These are phyloP conservation scores for Babesia bovis DNA, from an alignment of 169 alveolate genomes.

Conservation along the genomic window DNA sequence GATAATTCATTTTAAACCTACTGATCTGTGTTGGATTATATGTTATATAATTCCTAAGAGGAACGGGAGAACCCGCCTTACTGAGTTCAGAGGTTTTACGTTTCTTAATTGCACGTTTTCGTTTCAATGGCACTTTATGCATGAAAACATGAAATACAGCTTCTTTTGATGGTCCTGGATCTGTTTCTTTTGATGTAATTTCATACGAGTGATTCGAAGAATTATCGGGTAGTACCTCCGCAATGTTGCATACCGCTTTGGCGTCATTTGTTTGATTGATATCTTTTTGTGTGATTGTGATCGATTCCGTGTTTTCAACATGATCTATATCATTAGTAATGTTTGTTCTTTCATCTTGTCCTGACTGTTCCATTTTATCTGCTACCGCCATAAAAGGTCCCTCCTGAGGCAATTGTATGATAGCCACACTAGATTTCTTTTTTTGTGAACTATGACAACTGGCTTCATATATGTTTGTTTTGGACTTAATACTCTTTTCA, in stretches of 20 bases:
- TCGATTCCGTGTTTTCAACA: neutral
- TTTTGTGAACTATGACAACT: neutral
- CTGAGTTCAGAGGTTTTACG: neutral
- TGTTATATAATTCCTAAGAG: neutral
- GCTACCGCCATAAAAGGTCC: neutral
- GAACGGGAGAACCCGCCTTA: neutral
- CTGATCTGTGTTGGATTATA: neutral
- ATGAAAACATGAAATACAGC: neutral
- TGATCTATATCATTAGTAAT: too few relatives aligned
- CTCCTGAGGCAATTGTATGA: slow-evolving; percentile 1
- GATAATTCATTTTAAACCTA: too few relatives aligned
- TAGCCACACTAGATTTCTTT: slow-evolving; percentile 11
- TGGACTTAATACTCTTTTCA: neutral
- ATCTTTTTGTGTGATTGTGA: neutral
- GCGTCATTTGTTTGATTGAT: neutral
- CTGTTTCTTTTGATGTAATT: neutral
- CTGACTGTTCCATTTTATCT: neutral
- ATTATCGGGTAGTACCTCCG: neutral
- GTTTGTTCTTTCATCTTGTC: too few relatives aligned
- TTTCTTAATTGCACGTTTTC: neutral
- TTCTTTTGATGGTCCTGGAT: neutral
- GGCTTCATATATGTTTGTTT: neutral
- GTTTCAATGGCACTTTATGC: neutral
- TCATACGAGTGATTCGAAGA: neutral
- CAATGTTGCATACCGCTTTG: too few relatives aligned